Conservation (phyloP, 768 basidiomycete genomes). For the Phylloporus sp. region DNA sequence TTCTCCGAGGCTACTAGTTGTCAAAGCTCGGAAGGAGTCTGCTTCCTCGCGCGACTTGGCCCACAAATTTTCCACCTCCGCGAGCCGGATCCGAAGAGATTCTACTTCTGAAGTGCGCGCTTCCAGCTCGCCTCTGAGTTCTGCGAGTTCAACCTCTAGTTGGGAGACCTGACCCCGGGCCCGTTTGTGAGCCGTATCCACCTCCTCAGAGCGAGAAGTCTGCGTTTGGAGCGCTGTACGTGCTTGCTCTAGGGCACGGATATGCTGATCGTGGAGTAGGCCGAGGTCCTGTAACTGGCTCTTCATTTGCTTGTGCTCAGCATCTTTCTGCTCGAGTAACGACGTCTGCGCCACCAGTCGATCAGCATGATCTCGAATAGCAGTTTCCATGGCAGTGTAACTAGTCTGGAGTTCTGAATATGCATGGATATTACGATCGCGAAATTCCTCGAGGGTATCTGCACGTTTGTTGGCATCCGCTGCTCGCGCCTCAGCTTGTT, state of each 20-base stretch:
- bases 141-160: slow-evolving; percentile 73
- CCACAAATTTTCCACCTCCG: slow-evolving; percentile 88
- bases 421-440: slow-evolving; percentile 58
- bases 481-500: slow-evolving; percentile 77
- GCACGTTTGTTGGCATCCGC: slow-evolving; percentile 72
- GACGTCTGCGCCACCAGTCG: slow-evolving; percentile 71
- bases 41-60: slow-evolving; percentile 91
- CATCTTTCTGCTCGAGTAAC: slow-evolving; percentile 70
- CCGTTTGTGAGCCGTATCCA: slow-evolving; percentile 68
- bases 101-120: slow-evolving; percentile 71
- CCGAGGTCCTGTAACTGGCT: slow-evolving; percentile 70
- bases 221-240: slow-evolving; percentile 73
- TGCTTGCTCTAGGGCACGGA: slow-evolving; percentile 84
- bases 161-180: slow-evolving; percentile 64
- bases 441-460: slow-evolving; percentile 65
- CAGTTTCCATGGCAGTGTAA: slow-evolving; percentile 54
- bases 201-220: slow-evolving; percentile 72
- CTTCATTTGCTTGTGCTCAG: slow-evolving; percentile 63
- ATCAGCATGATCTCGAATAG: slow-evolving; percentile 74
- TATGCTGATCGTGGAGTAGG: slow-evolving; percentile 74
- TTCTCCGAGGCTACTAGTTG: slow-evolving; percentile 82
- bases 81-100: slow-evolving; percentile 55
- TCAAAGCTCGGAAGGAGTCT: slow-evolving; percentile 81
- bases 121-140: slow-evolving; percentile 81
- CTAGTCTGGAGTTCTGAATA: slow-evolving; percentile 69